These are phyloP conservation scores for Volvariella surrecta DNA, from an alignment of 1,284 basidiomycete species.

Conservation along the genomic window DNA sequence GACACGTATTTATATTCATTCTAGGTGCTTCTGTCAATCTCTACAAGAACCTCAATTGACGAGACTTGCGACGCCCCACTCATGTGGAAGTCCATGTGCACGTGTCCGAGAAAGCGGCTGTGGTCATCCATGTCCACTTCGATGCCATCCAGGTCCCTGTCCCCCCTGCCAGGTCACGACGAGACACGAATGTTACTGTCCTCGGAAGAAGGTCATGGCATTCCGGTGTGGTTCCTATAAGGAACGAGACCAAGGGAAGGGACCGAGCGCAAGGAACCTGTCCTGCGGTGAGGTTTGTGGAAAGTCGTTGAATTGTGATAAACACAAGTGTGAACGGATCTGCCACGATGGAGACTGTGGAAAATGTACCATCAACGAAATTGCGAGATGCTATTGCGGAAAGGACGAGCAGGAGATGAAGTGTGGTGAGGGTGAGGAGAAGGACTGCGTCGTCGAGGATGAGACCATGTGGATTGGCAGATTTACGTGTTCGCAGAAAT, in stretches of 20 bases:
- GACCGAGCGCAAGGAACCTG: conserved; percentile 19
- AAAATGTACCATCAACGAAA: conserved; percentile 49
- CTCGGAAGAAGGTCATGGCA: conserved; percentile 44
- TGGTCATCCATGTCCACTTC: conserved; percentile 75
- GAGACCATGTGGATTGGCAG: conserved; percentile 55
- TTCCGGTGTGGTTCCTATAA: conserved; percentile 51
- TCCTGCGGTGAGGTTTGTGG: conserved; percentile 66
- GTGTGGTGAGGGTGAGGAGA: conserved; percentile 53
- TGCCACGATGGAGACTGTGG: conserved; percentile 74
- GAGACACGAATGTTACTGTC: conserved; percentile 56
- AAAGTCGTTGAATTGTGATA: conserved; percentile 53
- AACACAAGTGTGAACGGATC: conserved; percentile 49
- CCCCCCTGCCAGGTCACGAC: conserved; percentile 45
- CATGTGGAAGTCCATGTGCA: conserved; percentile 74
- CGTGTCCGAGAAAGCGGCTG: conserved; percentile 57
- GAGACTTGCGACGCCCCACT: conserved; percentile 74
- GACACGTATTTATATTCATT: conserved; percentile 3
- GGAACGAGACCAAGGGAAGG: conserved; percentile 15
- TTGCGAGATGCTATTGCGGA: conserved; percentile 71
- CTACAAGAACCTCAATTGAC: conserved; percentile 63
- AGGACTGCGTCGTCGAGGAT: conserved; percentile 21
- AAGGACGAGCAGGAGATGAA: conserved; percentile 47
- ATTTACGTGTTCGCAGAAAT: conserved; percentile 57
- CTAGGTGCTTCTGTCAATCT: conserved; percentile 79
- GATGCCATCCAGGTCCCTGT: conserved; percentile 44